phyloP scores from a whole-genome alignment of 441 rosid genomes.

The Pelargonium citronellum region DNA sequence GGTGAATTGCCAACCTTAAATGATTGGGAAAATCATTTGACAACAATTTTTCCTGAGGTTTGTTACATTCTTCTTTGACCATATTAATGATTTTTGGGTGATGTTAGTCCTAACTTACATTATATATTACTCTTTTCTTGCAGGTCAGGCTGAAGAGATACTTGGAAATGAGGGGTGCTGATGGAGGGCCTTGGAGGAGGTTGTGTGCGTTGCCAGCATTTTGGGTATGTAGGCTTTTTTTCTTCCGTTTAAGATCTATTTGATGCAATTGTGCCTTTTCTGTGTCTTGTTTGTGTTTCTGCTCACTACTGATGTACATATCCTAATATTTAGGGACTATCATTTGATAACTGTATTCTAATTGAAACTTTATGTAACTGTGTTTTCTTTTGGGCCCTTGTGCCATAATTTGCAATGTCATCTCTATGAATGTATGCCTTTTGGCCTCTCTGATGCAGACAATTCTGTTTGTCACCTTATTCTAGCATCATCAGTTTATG shows the following conservation, averaged over 20 bases:
- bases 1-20: constrained; percentile 88
- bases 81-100: neutral
- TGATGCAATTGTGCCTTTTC: neutral
- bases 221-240: constrained; percentile 54
- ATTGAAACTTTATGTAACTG: neutral
- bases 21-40: constrained; percentile 98
- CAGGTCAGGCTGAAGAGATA: constrained; percentile 95
- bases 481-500: constrained; percentile 13
- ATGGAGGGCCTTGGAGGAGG: constrained; percentile 99
- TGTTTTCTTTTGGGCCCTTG: neutral
- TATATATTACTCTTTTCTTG: constrained; percentile 16
- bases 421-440: constrained; percentile 2
- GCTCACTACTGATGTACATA: neutral
- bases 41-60: constrained; percentile 96
- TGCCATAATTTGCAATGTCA: neutral
- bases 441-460: constrained; percentile 14
- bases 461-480: neutral
- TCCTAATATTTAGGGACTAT: neutral
- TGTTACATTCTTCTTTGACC: constrained; percentile 4
- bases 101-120: constrained; percentile 16
- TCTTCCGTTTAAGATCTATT: constrained; percentile 3
- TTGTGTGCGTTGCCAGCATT: constrained; percentile 93
- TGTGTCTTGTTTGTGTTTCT: neutral
- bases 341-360: neutral
- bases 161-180: constrained; percentile 99